These are phyloP conservation scores for Apiotrichum gamsii DNA, from an alignment of 1,284 basidiomycete genomes.

Conservation along the genomic window DNA sequence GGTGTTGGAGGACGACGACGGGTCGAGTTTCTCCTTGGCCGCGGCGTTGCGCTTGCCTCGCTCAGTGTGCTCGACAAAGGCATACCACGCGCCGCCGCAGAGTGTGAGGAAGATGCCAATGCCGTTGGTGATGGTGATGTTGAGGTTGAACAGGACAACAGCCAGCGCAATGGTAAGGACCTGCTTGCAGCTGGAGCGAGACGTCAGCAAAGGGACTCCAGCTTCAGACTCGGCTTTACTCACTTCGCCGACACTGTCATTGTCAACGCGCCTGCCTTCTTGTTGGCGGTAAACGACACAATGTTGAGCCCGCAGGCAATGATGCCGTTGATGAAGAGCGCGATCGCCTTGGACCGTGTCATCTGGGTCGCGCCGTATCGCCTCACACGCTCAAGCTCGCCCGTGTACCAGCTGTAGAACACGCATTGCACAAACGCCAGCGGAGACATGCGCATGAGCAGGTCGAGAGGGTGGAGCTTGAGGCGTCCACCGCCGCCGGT, in stretches of 20 bases:
- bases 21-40: no score
- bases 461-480: constrained; percentile 67
- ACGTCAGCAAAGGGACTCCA: background rate
- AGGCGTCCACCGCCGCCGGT: constrained; percentile 46
- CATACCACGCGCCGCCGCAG: constrained; percentile 74
- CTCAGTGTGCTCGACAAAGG: constrained; percentile 63
- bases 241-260: constrained; percentile 48
- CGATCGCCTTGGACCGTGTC: constrained; percentile 52
- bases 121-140: constrained; percentile 68
- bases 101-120: constrained; percentile 76
- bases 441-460: constrained; percentile 76
- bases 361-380: constrained; percentile 54
- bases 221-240: constrained; percentile 6
- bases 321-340: constrained; percentile 66
- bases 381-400: constrained; percentile 65
- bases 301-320: constrained; percentile 88
- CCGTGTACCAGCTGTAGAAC: constrained; percentile 64
- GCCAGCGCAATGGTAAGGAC: constrained; percentile 84
- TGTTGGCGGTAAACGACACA: constrained; percentile 86
- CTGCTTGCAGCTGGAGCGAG: constrained; percentile 66
- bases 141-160: constrained; percentile 72
- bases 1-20: no score
- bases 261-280: constrained; percentile 62
- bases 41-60: constrained; percentile 45
- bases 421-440: constrained; percentile 82